Base-by-base conservation (phyloP, 495 filamentous ascomycete species). In the Neurospora sp. region DNA sequence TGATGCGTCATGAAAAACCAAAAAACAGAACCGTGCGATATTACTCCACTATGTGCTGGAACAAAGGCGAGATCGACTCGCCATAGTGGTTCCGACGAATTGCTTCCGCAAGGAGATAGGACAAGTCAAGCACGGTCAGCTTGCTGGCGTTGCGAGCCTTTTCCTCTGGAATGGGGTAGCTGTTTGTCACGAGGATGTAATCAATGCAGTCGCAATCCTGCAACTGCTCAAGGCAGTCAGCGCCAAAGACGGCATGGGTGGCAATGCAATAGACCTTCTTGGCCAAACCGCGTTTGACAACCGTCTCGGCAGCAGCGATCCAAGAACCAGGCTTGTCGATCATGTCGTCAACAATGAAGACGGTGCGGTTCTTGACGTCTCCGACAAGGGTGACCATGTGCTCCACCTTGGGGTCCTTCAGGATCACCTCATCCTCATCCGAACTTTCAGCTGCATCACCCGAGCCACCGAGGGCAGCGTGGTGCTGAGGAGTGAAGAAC, bases 251-350 rank as follows among this genome's bases (percentile, higher is more conserved):
- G 20, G 93, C 96, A 78, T 99, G 96, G 0, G 96, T 99, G 22
- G 96, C 96, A 83, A 99, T 97, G 83, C 93, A 97, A 81, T 98
- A 98, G 53, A 99, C 96, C 81, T 92, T 94, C 80, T 93, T 94
- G 6, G 96, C 96, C 68, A 89, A 89, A 75, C 94, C 96, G 74
- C 93, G 87, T 86, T 97, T 97, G 71, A 96, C 92, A 1, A 97
- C 94, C 9, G 95, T 97, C 84, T 99, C 96, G 11, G 96, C 96
- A n/a, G 96, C 96, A 10, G 95, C 96, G 76, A 98, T 96, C 96
- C 96, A 99, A 22, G 93, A 96, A 27, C 93, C 93, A 38, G 93
- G 89, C 81, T 97, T 97, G 84, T 99, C 96, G 76, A 99, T 98
- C 92, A 99, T 97, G 82, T 99, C 96, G 84, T 99, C 96, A 69